Base-by-base conservation (phyloP, 2,329 filamentous ascomycete species). In the Neofusicoccum sp. region DNA sequence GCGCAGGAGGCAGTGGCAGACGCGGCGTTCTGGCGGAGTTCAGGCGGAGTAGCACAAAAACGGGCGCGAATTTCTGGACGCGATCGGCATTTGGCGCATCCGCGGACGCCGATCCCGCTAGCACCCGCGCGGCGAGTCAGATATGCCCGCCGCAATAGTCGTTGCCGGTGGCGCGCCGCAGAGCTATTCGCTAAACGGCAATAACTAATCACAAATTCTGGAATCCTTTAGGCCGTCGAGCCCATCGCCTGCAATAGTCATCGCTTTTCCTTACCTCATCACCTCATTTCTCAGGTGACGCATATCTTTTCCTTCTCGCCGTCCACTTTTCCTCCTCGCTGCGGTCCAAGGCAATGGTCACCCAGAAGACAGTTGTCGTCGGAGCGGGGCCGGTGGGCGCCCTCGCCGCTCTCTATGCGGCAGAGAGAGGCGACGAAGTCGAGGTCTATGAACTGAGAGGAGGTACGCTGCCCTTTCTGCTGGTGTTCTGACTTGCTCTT, bases 321-420 rank as follows among this genome's bases (percentile, higher is more conserved):
- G 14, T 56, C 20, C 43, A 36, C 40, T 45, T 45, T 51, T 40
- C 34, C 16, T 5, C 36, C 11, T 6, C 26, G 34, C 33, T 38
- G 11, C 44, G 28, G 34, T 14, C 28, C 36, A 34, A 16, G 33
- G 40, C 33, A 36, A 63, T 61, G 56, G 64, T 65, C 34, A 73
- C 68, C 63, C 84, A 90, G 68, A 95, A 91, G 75, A 86, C 89
- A 60, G 83, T 96, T 20, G 84, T 99, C 48, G 88, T 99, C 51
- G 95, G 95, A 58, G 95, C 93, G 59, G 95, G 95, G 1, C 95
- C 95, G 0, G 95, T 99, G 6, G 95, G 95, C 40, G 91, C 93
- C 9, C 80, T 99, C 43, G 93, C 95, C 26, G 95, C 92, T 44
- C 79, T 99, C 5, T 99, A 98, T 79, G 93, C 95, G 58, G 93